Evolutionary conservation across 305 asterid genomes (phyloP).

Genomic region (Fraxinus platypoda): DNA sequence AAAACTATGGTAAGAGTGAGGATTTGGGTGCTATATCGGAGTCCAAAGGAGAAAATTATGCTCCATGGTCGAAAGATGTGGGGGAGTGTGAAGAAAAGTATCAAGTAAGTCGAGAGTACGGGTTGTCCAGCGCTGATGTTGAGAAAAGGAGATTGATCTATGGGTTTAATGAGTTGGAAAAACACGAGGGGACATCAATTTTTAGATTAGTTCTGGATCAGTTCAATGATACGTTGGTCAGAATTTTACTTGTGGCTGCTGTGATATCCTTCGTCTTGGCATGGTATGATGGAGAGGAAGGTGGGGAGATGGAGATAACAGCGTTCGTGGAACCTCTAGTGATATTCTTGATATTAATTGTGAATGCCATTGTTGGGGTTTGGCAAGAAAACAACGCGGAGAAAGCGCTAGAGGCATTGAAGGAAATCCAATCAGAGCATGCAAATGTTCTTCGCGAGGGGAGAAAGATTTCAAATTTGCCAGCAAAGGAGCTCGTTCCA

Average conservation of each 20-base stretch:
- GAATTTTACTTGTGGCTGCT: slow-evolving; percentile 23
- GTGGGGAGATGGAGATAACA: slow-evolving; percentile 10
- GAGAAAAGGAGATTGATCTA: background rate
- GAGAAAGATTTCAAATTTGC: slow-evolving; percentile 6
- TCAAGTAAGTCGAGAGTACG: background rate
- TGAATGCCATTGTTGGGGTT: slow-evolving; percentile 26
- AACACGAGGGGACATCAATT: slow-evolving; percentile 19
- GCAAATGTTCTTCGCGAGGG: slow-evolving; percentile 21
- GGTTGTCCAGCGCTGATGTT: background rate
- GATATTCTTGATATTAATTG: slow-evolving; percentile 23
- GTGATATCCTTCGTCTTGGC: slow-evolving; percentile 25
- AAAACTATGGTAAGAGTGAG: slow-evolving; percentile 1
- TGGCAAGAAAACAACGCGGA: slow-evolving; percentile 33
- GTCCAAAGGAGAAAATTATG: background rate
- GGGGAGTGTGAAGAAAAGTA: slow-evolving; percentile 1
- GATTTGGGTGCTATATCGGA: background rate
- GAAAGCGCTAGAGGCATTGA: slow-evolving; percentile 28
- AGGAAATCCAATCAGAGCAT: slow-evolving; percentile 27
- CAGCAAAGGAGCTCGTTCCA: slow-evolving; percentile 25
- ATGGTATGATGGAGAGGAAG: slow-evolving; percentile 24
- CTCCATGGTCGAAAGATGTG: slow-evolving; percentile 16
- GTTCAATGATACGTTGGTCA: slow-evolving; percentile 24
- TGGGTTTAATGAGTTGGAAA: slow-evolving; percentile 25
- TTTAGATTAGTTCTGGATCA: slow-evolving; percentile 19
- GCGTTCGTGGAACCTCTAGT: slow-evolving; percentile 29